Evolutionary conservation across 352 stramenopile genomes (phyloP).

Genomic region (Elongisporangium undulatum): DNA sequence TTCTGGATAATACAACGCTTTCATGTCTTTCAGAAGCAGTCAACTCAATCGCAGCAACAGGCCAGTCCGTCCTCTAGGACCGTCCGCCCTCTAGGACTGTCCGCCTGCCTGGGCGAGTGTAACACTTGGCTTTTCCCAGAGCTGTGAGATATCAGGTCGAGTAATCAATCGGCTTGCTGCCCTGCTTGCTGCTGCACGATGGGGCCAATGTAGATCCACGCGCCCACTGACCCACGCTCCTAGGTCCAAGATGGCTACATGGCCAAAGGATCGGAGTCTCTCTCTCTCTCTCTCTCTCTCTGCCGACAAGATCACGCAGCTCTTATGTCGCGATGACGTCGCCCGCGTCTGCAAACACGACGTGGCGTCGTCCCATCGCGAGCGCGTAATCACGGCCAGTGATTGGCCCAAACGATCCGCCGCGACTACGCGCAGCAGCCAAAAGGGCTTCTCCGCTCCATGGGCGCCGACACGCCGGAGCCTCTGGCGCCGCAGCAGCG

Average conservation of each 20-base stretch:
- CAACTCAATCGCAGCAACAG: too few species aligned
- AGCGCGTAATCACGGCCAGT: not conserved
- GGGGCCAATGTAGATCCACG: too few species aligned
- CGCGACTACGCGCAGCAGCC: not conserved
- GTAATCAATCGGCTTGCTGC: not conserved
- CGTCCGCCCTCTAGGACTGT: too few species aligned
- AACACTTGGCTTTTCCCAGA: too few species aligned
- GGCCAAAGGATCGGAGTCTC: too few species aligned
- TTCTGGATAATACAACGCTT: too few species aligned
- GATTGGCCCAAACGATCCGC: not conserved
- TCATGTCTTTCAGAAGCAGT: too few species aligned
- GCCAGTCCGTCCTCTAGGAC: too few species aligned
- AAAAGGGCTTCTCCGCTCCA: not conserved
- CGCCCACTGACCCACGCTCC: too few species aligned
- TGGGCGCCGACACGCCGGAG: not conserved
- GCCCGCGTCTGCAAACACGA: not conserved
- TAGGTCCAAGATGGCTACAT: too few species aligned
- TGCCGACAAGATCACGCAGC: not conserved
- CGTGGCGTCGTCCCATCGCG: not conserved
- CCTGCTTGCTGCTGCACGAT: too few species aligned
- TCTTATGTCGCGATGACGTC: not conserved
- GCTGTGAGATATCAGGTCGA: not conserved
- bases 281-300: not conserved
- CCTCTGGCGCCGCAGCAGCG: not conserved
- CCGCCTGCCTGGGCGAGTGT: too few species aligned